Evolutionary conservation across 202 grass and related monocot species (phyloP).

Genomic region (Setaria italica): DNA sequence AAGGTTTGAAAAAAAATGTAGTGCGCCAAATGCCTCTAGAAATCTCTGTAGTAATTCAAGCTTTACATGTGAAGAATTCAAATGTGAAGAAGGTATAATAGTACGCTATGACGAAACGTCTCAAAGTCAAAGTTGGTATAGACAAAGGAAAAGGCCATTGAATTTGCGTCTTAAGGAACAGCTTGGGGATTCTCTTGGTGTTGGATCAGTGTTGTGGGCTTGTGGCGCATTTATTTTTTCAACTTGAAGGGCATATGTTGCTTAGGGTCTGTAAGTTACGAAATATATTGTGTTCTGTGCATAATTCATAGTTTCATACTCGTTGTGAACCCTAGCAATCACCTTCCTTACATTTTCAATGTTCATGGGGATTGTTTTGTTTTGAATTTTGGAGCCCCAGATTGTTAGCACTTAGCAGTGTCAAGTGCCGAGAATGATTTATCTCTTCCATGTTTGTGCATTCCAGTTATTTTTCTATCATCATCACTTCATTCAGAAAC

Average conservation of each 20-base stretch:
- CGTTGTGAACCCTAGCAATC: not conserved
- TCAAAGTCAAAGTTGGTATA: slow-evolving; percentile 3
- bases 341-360: not conserved
- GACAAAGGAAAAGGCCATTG: not conserved
- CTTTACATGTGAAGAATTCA: too few species aligned
- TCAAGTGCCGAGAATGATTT: not conserved
- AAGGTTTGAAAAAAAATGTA: not conserved
- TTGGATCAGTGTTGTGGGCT: not conserved
- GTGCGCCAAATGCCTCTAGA: too few species aligned
- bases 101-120: not conserved
- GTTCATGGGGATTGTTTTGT: not conserved
- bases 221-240: slow-evolving; percentile 2
- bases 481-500: too few species aligned
- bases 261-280: too few species aligned
- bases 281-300: not conserved
- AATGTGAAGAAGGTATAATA: too few species aligned
- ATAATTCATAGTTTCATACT: slow-evolving; percentile 28
- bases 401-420: not conserved
- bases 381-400: not conserved
- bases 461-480: not conserved
- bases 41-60: too few species aligned
- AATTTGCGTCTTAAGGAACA: not conserved
- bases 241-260: not conserved
- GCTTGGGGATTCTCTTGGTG: slow-evolving; percentile 3
- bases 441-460: not conserved